Base-by-base conservation (phyloP, 331 rosid genomes). In the Spiraea crenata region DNA sequence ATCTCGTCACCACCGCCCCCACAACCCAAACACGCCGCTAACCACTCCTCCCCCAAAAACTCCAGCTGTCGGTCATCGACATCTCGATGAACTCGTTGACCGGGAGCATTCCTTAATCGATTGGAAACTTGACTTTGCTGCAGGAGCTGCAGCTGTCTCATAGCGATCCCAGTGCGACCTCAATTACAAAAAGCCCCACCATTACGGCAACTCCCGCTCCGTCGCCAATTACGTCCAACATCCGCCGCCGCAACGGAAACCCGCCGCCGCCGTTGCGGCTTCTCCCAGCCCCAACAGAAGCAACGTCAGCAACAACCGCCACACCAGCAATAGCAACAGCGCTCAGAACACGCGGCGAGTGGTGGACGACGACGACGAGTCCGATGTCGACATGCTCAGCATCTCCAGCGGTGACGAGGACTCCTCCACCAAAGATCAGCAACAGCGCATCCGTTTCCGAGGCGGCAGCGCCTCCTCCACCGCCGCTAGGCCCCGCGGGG, bases 401-500 rank as follows among this genome's bases (percentile, higher is more conserved):
- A 93, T 93, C 59, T 93, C 99, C 14, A 93, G 99, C 63, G 99
- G 99, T 12, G 99, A 93, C 4, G 99, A 91, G 69, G 99, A 93
- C 61, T 72, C 80, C 63, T 66, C 81, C 16, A 77, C 71, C 16
- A 75, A 57, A 50, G 85, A 81, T 72, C 91, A 74, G 81, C 63
- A 39, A 79, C 63, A 39, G 15, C 85, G 86, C 34, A 38, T 71
- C 16, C 14, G 82, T 76, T 6, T 9, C 60, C 57, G 63, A 13
- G 75, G 75, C 20, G 72, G 81, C 14, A 45, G 63, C 69, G 68
- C 69, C 16, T 85, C 86, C 1, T 82, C 79, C 35, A 76, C 73
- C 14, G 72, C 73, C 19, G 69, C 47, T 31, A 9, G 65, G 39
- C 31, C 77, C 49, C 73, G 78, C 44, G 69, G 71, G 20, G 66